Evolutionary conservation across 352 stramenopile genomes (phyloP).

Genomic region (Globisporangium spiculum): DNA sequence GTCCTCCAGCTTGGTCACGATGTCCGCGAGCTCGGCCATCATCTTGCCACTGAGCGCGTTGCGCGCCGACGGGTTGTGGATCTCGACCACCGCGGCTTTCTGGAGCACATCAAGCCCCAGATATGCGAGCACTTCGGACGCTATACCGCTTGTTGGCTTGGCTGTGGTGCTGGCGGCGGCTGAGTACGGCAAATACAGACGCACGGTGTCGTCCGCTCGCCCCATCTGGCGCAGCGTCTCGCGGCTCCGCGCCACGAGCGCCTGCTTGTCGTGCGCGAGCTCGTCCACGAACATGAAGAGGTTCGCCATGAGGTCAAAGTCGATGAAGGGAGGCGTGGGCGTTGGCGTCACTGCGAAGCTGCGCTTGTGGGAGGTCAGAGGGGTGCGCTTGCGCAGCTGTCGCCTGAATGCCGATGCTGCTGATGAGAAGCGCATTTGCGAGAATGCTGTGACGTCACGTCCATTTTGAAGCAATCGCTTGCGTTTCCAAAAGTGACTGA

Average conservation of each 20-base stretch:
- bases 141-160: neutral
- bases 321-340: neutral
- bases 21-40: constrained; percentile 83
- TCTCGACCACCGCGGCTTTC: constrained; percentile 60
- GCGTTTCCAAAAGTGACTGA: neutral
- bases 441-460: neutral
- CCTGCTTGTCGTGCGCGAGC: constrained; percentile 30
- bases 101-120: constrained; percentile 25
- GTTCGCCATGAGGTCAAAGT: constrained; percentile 19
- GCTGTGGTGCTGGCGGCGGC: constrained; percentile 16
- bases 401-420: neutral
- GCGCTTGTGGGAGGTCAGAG: neutral
- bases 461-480: neutral
- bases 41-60: constrained; percentile 86
- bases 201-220: constrained; percentile 32
- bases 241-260: constrained; percentile 35
- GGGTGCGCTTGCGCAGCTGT: neutral
- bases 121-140: constrained; percentile 6
- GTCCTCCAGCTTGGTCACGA: constrained; percentile 60
- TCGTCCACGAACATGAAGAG: constrained; percentile 59
- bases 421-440: neutral
- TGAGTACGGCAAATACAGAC: constrained; percentile 25
- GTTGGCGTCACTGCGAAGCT: neutral
- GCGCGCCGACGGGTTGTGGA: constrained; percentile 62
- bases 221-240: constrained; percentile 48